Evolutionary conservation across 495 filamentous ascomycete species (phyloP).

Genomic region (Diplogelasinospora grovesii): DNA sequence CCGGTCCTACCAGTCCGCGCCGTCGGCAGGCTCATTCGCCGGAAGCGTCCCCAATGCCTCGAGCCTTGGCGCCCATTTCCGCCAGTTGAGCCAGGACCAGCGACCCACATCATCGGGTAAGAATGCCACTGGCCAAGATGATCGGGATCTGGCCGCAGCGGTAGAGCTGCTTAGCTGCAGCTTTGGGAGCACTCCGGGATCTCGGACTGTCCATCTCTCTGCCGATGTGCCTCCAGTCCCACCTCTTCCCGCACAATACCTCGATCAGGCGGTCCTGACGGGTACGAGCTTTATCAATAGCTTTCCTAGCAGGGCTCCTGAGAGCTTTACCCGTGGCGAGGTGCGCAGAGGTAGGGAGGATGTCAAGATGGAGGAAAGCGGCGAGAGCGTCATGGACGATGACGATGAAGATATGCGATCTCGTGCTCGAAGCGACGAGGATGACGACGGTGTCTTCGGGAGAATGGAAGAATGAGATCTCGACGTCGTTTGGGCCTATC

Average conservation of each 20-base stretch:
- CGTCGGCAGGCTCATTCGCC: conserved; percentile 45
- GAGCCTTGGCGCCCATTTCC: conserved; percentile 49
- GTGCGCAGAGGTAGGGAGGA: conserved; percentile 36
- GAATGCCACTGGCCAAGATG: conserved; percentile 61
- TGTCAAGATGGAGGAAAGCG: conserved; percentile 63
- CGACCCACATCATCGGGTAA: conserved; percentile 55
- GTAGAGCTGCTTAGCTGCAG: conserved; percentile 86
- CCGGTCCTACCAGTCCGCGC: conserved; percentile 77
- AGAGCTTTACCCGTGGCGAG: conserved; percentile 44
- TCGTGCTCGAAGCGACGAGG: conserved; percentile 68
- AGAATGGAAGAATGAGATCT: conserved; percentile 77
- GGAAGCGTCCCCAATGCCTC: conserved; percentile 42
- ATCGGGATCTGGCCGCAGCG: conserved; percentile 79
- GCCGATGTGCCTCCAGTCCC: conserved; percentile 81
- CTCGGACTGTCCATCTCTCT: conserved; percentile 60
- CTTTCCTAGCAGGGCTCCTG: conserved; percentile 44
- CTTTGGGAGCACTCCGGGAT: conserved; percentile 64
- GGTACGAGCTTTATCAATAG: conserved; percentile 47
- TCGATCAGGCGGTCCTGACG: conserved; percentile 44
- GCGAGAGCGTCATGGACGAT: conserved; percentile 63
- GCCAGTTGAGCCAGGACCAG: conserved; percentile 48
- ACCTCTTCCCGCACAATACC: conserved; percentile 66
- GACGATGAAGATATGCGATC: conserved; percentile 67
- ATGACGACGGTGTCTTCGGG: conserved; percentile 92
- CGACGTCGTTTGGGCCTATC: conserved; percentile 1